Percentiles rank a stretch among this genome's conserved stretches.
Evolutionary conservation across 106 monocot species (phyloP).

Genomic region (Cymbidium sinense): DNA sequence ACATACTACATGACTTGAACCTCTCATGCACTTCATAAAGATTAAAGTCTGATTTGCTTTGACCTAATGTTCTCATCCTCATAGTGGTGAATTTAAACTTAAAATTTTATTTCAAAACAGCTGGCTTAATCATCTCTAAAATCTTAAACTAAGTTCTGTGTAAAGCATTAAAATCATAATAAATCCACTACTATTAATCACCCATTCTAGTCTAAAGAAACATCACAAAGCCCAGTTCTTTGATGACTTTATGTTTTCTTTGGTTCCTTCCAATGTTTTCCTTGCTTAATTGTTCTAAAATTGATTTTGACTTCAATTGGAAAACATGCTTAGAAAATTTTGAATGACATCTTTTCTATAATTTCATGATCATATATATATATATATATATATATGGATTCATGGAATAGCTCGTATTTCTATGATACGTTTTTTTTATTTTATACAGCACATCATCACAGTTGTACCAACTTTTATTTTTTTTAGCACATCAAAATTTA

Average conservation of each 20-base stretch:
- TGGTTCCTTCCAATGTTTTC: background rate
- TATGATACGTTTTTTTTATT: background rate
- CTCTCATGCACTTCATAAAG: no score
- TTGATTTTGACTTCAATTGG: background rate
- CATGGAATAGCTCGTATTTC: background rate
- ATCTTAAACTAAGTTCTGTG: no score
- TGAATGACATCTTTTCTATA: background rate
- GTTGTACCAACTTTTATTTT: background rate
- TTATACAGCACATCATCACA: background rate
- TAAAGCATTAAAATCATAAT: background rate
- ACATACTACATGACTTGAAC: no score
- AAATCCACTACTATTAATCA: background rate
- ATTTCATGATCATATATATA: background rate
- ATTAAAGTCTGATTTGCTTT: no score
- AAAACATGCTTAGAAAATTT: background rate
- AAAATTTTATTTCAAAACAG: no score
- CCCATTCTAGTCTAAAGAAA: background rate
- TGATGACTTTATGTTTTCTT: background rate
- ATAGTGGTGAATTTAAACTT: no score
- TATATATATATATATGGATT: no score
- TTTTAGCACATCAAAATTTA: background rate
- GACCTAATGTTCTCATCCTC: no score
- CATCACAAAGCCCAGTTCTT: background rate
- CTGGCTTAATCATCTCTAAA: no score
- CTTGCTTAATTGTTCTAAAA: background rate